Percentiles rank a stretch among this genome's conserved stretches.
phyloP scores from a whole-genome alignment of 768 basidiomycete genomes.

The Leccinum rimulosum region DNA sequence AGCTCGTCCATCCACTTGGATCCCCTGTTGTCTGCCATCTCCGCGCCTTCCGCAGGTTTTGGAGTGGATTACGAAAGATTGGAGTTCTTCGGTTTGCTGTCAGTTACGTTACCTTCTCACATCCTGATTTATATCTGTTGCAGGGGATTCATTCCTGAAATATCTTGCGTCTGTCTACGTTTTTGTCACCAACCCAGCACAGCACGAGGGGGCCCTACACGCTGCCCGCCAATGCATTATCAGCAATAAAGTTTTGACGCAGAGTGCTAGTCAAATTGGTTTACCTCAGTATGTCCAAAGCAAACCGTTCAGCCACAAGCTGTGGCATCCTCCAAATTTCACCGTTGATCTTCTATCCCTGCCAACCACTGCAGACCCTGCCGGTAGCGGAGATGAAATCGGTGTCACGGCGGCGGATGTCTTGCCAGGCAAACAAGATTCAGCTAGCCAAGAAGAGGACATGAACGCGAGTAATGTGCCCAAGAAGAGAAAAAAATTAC shows the following conservation, averaged over 20 bases:
- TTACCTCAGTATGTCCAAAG: slow-evolving; percentile 73
- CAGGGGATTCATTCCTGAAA: slow-evolving; percentile 82
- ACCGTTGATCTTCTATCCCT: slow-evolving; percentile 24
- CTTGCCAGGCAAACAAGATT: slow-evolving; percentile 10
- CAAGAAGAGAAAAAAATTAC: slow-evolving; percentile 41
- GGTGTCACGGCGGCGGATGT: slow-evolving; percentile 10
- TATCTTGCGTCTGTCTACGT: slow-evolving; percentile 71
- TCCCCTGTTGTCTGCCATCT: slow-evolving; percentile 63
- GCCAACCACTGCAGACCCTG: slow-evolving; percentile 19
- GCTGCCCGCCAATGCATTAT: slow-evolving; percentile 64
- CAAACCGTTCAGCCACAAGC: slow-evolving; percentile 62
- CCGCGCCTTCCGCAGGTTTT: slow-evolving; percentile 63
- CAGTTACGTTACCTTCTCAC: slow-evolving; percentile 21
- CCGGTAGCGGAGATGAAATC: slow-evolving; percentile 32
- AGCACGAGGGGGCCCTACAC: slow-evolving; percentile 69
- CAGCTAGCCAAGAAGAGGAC: slow-evolving; percentile 14
- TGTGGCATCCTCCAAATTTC: slow-evolving; percentile 60
- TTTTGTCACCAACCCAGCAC: slow-evolving; percentile 64
- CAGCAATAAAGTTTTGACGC: slow-evolving; percentile 66
- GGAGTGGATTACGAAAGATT: slow-evolving; percentile 82
- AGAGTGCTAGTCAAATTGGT: slow-evolving; percentile 53
- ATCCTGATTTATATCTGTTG: slow-evolving; percentile 8
- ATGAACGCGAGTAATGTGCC: slow-evolving; percentile 1
- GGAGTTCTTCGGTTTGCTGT: slow-evolving; percentile 68
- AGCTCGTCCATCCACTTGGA: slow-evolving; percentile 58